phyloP scores from a whole-genome alignment of 495 filamentous ascomycete genomes.

The Annulohypoxylon moriforme region DNA sequence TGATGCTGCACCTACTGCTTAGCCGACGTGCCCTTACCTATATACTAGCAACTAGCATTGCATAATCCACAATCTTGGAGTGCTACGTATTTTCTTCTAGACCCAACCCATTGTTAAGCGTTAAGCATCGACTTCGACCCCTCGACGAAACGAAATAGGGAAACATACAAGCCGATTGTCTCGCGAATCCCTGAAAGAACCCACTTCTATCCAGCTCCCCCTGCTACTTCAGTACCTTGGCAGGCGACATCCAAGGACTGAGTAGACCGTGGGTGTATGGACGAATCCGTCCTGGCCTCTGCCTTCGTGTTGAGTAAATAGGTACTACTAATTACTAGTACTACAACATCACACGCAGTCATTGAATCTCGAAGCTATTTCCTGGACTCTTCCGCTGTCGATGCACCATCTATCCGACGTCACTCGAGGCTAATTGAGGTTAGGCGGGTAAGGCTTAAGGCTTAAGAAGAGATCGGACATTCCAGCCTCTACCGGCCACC shows the following conservation, averaged over 20 bases:
- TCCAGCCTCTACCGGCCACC: constrained; percentile 41
- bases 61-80: constrained; percentile 38
- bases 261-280: constrained; percentile 14
- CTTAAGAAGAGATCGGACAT: constrained; percentile 33
- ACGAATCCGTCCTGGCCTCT: constrained; percentile 24
- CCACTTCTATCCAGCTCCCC: constrained; percentile 36
- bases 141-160: constrained; percentile 37
- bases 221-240: constrained; percentile 37
- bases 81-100: constrained; percentile 22
- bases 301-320: constrained; percentile 12
- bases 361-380: constrained; percentile 16
- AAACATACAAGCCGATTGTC: constrained; percentile 34
- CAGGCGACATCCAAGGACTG: constrained; percentile 27
- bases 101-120: constrained; percentile 15
- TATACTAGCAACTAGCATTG: constrained; percentile 36
- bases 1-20: constrained; percentile 13
- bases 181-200: constrained; percentile 41
- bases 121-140: constrained; percentile 37
- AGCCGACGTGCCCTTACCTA: constrained; percentile 27
- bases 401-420: constrained; percentile 24
- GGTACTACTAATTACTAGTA: constrained; percentile 8
- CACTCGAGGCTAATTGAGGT: constrained; percentile 20
- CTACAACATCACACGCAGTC: constrained; percentile 14
- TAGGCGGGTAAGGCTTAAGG: constrained; percentile 15
- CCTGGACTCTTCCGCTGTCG: constrained; percentile 18